Percentiles rank a stretch among this genome's conserved stretches.
These are phyloP conservation scores for Ceratobasidium papillatum DNA, from an alignment of 1,284 basidiomycete species.

Conservation along the genomic window DNA sequence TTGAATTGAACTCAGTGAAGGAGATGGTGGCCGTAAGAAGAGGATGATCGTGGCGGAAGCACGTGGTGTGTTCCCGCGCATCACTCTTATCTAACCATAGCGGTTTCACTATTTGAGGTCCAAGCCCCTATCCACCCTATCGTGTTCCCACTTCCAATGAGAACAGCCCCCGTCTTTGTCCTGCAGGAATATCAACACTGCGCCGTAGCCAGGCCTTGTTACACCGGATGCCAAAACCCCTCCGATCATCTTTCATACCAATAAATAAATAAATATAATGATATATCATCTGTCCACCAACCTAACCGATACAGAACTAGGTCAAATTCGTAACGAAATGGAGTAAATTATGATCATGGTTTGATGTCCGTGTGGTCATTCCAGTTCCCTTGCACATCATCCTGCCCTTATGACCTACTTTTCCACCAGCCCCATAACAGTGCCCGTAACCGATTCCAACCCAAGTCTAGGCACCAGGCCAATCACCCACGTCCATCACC, in stretches of 20 bases:
- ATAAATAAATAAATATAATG: neutral
- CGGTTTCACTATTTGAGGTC: neutral
- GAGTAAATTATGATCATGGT: constrained; percentile 2
- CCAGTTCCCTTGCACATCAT: neutral
- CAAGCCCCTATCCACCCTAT: neutral
- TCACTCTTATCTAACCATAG: neutral
- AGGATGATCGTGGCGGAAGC: neutral
- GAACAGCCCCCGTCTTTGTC: too few species aligned
- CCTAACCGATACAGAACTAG: neutral
- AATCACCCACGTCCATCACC: constrained; percentile 28
- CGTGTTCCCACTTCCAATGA: neutral
- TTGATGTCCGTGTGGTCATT: neutral
- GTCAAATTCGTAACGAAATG: neutral
- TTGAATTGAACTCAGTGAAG: neutral
- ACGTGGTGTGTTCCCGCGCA: neutral
- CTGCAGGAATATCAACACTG: too few species aligned
- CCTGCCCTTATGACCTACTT: too few species aligned
- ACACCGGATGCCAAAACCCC: too few species aligned
- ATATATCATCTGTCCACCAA: neutral
- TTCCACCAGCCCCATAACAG: neutral
- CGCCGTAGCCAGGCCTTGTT: too few species aligned
- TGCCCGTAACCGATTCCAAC: too few species aligned
- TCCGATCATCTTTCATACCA: too few species aligned
- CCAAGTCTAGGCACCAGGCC: constrained; percentile 18
- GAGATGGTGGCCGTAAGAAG: neutral